These are phyloP conservation scores for Paraurostyla sp. DNA, from an alignment of 73 alveolate genomes.

Conservation along the genomic window DNA sequence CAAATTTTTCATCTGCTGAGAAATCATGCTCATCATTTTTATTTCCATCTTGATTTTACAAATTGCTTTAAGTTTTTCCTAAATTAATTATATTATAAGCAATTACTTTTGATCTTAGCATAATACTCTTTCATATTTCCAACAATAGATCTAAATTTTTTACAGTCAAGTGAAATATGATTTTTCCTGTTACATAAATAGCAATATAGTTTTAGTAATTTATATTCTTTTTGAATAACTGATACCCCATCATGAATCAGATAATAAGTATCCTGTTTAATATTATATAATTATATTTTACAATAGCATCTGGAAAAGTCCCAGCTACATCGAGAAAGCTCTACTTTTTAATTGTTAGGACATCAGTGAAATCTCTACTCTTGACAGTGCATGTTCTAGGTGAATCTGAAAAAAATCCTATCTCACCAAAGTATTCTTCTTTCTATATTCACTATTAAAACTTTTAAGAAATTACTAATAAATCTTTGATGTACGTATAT, in stretches of 20 bases:
- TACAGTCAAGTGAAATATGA: slow-evolving; percentile 53
- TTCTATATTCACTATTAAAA: not conserved
- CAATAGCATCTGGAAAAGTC: slow-evolving; percentile 67
- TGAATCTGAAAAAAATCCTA: slow-evolving; percentile 58
- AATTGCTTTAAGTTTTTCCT: not conserved
- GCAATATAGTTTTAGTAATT: slow-evolving; percentile 1
- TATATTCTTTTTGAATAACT: slow-evolving; percentile 13
- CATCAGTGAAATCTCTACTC: slow-evolving; percentile 65
- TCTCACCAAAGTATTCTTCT: slow-evolving; percentile 66
- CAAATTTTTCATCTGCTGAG: not conserved
- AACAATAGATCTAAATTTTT: not conserved
- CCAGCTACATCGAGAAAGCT: slow-evolving; percentile 55
- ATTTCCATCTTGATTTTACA: not conserved
- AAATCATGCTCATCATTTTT: not conserved
- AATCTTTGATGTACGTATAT: slow-evolving; percentile 17
- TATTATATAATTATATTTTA: not conserved
- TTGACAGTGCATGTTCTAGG: slow-evolving; percentile 48
- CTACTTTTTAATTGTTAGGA: slow-evolving; percentile 14
- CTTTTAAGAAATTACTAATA: not conserved
- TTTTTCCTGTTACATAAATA: slow-evolving; percentile 24
- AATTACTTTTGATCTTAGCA: not conserved
- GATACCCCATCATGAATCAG: not conserved
- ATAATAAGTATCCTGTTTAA: slow-evolving; percentile 37
- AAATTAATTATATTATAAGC: not conserved
- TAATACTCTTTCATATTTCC: slow-evolving; percentile 7